Evolutionary conservation across 78 protist genomes (phyloP).

Genomic region (Salpingoeca rosetta): DNA sequence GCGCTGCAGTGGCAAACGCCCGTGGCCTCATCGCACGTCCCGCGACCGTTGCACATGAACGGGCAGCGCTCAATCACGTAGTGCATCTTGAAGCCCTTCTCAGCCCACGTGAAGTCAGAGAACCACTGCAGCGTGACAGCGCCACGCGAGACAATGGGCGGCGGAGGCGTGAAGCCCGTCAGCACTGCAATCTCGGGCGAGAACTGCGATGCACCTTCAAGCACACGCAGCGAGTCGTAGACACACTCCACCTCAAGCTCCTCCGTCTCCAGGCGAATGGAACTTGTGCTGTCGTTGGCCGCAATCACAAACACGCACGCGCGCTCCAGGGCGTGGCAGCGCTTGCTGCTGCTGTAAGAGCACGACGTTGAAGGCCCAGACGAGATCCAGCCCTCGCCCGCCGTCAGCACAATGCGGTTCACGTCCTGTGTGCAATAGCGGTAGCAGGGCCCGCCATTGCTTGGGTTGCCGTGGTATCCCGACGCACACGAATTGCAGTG

Average conservation of each 20-base stretch:
- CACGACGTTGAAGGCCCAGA: background rate
- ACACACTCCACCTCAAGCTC: background rate
- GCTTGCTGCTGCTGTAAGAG: background rate
- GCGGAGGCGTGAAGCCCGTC: background rate
- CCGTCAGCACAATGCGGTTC: background rate
- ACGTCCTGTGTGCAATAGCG: background rate
- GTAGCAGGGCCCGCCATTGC: background rate
- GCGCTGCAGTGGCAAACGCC: too few relatives aligned
- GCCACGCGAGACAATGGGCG: background rate
- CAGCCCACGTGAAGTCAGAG: background rate
- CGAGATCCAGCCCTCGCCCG: background rate
- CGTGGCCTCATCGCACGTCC: too few relatives aligned
- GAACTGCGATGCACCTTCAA: background rate
- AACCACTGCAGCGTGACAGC: background rate
- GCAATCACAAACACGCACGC: background rate
- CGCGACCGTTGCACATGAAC: too few relatives aligned
- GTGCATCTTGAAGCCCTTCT: background rate
- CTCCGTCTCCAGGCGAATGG: background rate
- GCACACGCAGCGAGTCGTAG: background rate
- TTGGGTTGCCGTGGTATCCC: background rate
- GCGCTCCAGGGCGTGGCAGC: background rate
- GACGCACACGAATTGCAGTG: background rate
- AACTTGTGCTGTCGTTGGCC: background rate
- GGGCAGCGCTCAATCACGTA: background rate
- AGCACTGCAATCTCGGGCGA: background rate